Evolutionary conservation across 768 basidiomycete species (phyloP), one percentile per base, ranked within the genome.

Genomic region (Tricholoma matsutake): DNA sequence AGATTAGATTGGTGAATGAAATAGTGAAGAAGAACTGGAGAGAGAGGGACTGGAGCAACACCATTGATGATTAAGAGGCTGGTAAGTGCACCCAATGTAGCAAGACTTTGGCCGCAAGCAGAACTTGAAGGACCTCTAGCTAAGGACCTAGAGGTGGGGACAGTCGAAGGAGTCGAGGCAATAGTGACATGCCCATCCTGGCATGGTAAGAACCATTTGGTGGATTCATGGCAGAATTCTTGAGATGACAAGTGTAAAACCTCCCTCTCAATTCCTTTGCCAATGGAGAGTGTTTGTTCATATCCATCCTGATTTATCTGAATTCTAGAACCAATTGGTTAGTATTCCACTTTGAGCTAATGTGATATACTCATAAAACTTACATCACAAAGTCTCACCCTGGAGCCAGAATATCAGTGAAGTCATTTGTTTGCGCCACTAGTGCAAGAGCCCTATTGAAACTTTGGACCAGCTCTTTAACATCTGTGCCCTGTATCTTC

Each of bases 11-110:
- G 25, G 41, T 56, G 55, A 35, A 37, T 56, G 7, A 32, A 56
- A 56, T 56, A 56, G 13, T 56, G 32, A 37, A 56, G 55, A 49
- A 49, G 47, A 49, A 49, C 47, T 49, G 47, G 47, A 49, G 47
- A 49, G 47, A 49, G 47, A 28, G 47, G 47, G 25, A 49, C 47
- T 28, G 47, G 47, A 49, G 47, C 47, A 49, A 49, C 16, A 11
- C 47, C 47, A 28, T 49, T 49, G 47, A 49, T 49, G 47, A 49
- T 49, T 49, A 49, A 49, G 47, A 49, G 47, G 47, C 47, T 49
- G 47, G 47, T 49, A 49, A 49, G 47, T 49, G 22, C 22, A 5
- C 47, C 47, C 25, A 49, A 49, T 28, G 25, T 49, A 49, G 47
- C 47, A 49, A 49, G 47, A n/a, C n/a, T n/a, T n/a, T n/a, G n/a